A percentile compares a stretch with the other conserved stretches of the same genome.
Evolutionary conservation across 2,329 filamentous ascomycete genomes (phyloP).

Genomic region (Fusarium nurragi): DNA sequence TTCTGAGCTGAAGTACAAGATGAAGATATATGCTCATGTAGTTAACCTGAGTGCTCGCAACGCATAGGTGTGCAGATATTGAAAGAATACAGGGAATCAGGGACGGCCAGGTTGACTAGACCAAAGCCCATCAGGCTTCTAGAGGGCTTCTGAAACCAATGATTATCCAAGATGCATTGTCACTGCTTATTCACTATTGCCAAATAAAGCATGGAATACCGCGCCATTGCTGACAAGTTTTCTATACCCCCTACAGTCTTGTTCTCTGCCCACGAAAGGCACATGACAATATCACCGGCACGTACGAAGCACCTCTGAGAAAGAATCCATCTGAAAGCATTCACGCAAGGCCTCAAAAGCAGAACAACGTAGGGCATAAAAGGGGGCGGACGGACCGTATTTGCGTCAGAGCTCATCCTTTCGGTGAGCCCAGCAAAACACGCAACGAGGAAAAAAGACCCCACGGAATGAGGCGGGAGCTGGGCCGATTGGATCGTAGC

Average conservation of each 20-base stretch:
- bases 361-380: conserved; percentile 8
- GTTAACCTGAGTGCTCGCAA: background rate
- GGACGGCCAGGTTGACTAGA: no score
- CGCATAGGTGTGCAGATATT: no score
- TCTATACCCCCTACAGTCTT: background rate
- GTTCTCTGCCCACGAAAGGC: background rate
- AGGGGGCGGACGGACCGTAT: conserved; percentile 30
- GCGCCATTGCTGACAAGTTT: background rate
- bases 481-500: conserved; percentile 32
- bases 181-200: background rate
- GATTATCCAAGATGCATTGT: background rate
- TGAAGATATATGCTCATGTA: conserved; percentile 9
- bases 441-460: conserved; percentile 3
- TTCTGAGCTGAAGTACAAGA: background rate
- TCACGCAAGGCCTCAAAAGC: background rate
- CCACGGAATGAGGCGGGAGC: conserved; percentile 21
- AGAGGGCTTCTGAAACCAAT: conserved; percentile 25
- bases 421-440: conserved; percentile 34
- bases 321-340: conserved; percentile 1
- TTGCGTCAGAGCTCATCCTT: conserved; percentile 21
- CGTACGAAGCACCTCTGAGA: background rate
- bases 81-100: no score
- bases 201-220: background rate
- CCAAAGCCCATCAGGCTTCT: conserved; percentile 17
- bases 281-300: no score